Percentiles rank a stretch among this genome's conserved stretches.
phyloP scores from a whole-genome alignment of 2,329 filamentous ascomycete genomes.

The Penicillium psychrosexuale region DNA sequence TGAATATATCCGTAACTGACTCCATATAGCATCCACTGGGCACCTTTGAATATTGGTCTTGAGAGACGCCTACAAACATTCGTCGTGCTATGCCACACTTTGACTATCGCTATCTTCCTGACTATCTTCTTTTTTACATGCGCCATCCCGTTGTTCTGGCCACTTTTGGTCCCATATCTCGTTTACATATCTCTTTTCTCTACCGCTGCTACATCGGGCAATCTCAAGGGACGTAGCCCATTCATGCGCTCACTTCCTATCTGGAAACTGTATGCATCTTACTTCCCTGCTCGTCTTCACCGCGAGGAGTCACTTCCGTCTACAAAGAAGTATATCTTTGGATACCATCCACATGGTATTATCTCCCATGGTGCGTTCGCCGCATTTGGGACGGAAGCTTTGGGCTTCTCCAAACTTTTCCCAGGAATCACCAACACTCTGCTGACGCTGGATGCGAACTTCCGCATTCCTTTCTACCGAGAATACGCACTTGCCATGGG shows the following conservation, averaged over 20 bases:
- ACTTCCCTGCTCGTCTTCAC: conserved; percentile 87
- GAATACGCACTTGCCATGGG: conserved; percentile 92
- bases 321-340: conserved; percentile 90
- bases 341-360: conserved; percentile 96
- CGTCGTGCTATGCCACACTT: conserved; percentile 70
- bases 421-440: conserved; percentile 93
- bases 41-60: conserved; percentile 71
- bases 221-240: conserved; percentile 69
- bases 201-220: conserved; percentile 71
- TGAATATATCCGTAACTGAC: neutral
- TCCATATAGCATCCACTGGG: conserved; percentile 69
- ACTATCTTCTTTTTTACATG: conserved; percentile 87
- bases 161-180: conserved; percentile 71
- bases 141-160: conserved; percentile 90
- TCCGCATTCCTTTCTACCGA: conserved; percentile 87
- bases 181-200: conserved; percentile 76
- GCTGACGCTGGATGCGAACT: conserved; percentile 92
- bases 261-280: conserved; percentile 87
- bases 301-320: conserved; percentile 75
- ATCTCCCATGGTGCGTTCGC: conserved; percentile 95
- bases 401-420: conserved; percentile 83
- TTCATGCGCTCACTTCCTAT: conserved; percentile 69
- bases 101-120: conserved; percentile 67
- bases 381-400: conserved; percentile 83
- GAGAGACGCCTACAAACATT: conserved; percentile 72